Percentiles rank a stretch among this genome's conserved stretches.
Conservation (phyloP, 164 flowering plant genomes). For the Stephania cephalantha region DNA sequence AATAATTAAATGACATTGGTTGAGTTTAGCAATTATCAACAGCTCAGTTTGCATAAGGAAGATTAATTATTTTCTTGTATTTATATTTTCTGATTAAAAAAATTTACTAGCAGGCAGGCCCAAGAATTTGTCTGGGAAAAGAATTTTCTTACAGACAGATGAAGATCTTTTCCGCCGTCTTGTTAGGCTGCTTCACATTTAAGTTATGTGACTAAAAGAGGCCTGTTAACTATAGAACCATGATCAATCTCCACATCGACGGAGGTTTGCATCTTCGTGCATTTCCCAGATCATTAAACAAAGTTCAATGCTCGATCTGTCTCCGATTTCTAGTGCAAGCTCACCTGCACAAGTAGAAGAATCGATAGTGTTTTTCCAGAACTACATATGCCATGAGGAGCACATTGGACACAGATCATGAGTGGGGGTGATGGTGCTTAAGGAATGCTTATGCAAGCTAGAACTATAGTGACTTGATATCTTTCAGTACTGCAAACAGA, state of each 20-base stretch:
- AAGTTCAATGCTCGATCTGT: background rate
- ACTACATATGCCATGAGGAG: background rate
- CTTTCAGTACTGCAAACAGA: background rate
- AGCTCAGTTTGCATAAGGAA: background rate
- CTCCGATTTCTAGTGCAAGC: background rate
- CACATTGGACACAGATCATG: background rate
- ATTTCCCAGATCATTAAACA: slow-evolving; percentile 20
- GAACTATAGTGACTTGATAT: background rate
- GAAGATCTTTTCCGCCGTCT: slow-evolving; percentile 56
- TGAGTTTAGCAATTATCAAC: background rate
- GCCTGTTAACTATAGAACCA: slow-evolving; percentile 47
- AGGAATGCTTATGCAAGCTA: background rate
- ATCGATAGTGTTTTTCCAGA: background rate
- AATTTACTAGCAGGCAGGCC: slow-evolving; percentile 52
- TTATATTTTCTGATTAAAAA: background rate
- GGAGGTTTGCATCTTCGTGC: slow-evolving; percentile 53
- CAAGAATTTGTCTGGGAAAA: slow-evolving; percentile 61
- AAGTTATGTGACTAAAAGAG: slow-evolving; percentile 36
- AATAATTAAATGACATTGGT: background rate
- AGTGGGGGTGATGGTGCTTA: background rate
- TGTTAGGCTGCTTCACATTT: slow-evolving; percentile 37
- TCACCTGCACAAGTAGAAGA: background rate
- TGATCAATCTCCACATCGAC: slow-evolving; percentile 67
- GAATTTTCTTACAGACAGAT: slow-evolving; percentile 75
- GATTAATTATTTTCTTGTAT: background rate